Evolutionary conservation across 176 grass and related monocot genomes (phyloP).

Genomic region (Stipa capillata): DNA sequence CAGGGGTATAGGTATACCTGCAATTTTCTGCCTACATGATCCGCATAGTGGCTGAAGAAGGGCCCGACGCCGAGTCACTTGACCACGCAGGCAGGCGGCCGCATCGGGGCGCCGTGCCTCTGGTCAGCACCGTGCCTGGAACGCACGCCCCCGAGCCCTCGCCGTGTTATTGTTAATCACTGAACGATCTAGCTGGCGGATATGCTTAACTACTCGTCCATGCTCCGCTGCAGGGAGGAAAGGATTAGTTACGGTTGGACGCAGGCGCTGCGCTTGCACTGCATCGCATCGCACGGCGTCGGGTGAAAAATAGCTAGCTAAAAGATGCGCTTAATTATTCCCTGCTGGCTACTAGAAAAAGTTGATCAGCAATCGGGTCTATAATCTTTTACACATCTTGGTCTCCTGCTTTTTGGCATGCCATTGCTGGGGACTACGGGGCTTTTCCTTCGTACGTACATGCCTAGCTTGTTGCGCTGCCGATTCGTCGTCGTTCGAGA

Average conservation of each 20-base stretch:
- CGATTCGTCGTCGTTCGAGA: not conserved
- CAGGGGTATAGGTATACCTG: not conserved
- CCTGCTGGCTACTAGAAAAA: too few species aligned
- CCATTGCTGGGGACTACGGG: not conserved
- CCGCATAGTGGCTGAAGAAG: not conserved
- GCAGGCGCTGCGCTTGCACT: too few species aligned
- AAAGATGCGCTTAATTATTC: too few species aligned
- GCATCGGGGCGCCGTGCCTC: not conserved
- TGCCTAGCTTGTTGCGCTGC: not conserved
- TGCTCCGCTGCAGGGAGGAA: too few species aligned
- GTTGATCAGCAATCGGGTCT: not conserved
- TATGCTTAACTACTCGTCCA: not conserved
- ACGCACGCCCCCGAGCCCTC: not conserved
- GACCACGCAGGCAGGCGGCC: not conserved
- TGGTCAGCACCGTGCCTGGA: slow-evolving; percentile 7
- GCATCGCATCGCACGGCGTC: not conserved
- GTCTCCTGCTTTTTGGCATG: not conserved
- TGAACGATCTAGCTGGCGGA: not conserved
- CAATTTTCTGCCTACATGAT: not conserved
- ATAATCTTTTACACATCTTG: not conserved
- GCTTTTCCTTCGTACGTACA: not conserved
- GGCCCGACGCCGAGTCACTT: not conserved
- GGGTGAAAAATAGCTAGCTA: not conserved
- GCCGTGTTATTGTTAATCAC: too few species aligned
- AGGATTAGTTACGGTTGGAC: slow-evolving; percentile 13